Evolutionary conservation across 2,329 filamentous ascomycete species (phyloP).

Genomic region (Fusarium haematococcum): DNA sequence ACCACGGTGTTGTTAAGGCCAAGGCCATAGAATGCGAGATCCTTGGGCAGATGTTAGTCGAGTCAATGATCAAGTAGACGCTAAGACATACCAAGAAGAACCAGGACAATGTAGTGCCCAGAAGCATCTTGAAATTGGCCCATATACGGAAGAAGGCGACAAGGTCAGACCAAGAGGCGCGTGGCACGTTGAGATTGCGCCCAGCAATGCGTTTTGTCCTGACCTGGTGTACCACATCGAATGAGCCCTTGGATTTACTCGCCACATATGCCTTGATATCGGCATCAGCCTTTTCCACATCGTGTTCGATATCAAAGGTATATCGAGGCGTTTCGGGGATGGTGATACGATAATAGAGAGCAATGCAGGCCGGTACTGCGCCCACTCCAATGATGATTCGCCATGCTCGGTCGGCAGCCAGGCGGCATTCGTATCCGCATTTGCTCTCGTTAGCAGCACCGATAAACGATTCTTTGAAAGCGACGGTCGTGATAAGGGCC

Average conservation of each 20-base stretch:
- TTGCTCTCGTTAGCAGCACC: slow-evolving; percentile 53
- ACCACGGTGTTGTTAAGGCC: slow-evolving; percentile 82
- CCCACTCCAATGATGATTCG: slow-evolving; percentile 84
- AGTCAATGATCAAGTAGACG: neutral
- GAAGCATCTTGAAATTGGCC: slow-evolving; percentile 76
- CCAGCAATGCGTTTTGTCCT: slow-evolving; percentile 65
- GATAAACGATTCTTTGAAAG: slow-evolving; percentile 68
- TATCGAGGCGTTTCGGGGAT: slow-evolving; percentile 88
- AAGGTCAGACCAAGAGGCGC: slow-evolving; percentile 78
- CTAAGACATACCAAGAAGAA: slow-evolving; percentile 71
- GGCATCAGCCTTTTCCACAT: slow-evolving; percentile 79
- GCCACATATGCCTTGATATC: slow-evolving; percentile 74
- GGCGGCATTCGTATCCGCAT: slow-evolving; percentile 73
- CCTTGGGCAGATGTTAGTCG: slow-evolving; percentile 53
- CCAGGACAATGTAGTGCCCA: slow-evolving; percentile 85
- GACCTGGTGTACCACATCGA: slow-evolving; percentile 61
- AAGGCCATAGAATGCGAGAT: slow-evolving; percentile 76
- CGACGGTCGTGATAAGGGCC: slow-evolving; percentile 74
- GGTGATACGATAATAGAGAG: slow-evolving; percentile 87
- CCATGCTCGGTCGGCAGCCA: slow-evolving; percentile 85
- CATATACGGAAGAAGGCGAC: slow-evolving; percentile 74
- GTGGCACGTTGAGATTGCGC: slow-evolving; percentile 70
- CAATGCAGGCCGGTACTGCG: slow-evolving; percentile 80
- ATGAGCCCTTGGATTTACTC: slow-evolving; percentile 60
- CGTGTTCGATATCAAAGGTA: slow-evolving; percentile 82